These are phyloP conservation scores for Pleurotus cornucopiae DNA, from an alignment of 768 basidiomycete species.

Conservation along the genomic window DNA sequence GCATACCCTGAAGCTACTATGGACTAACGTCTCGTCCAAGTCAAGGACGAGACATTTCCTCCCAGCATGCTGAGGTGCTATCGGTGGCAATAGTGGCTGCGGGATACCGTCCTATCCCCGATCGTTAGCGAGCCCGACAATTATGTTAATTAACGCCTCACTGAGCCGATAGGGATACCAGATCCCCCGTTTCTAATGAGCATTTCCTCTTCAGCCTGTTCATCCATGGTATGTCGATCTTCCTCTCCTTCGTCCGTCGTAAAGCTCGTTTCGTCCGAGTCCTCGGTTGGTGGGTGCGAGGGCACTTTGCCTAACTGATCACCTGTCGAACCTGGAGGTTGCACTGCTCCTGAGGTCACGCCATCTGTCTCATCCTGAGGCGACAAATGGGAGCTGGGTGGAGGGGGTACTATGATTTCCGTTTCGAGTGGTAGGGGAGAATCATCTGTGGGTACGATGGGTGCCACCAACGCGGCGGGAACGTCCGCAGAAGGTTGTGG, in stretches of 20 bases:
- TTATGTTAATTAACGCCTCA: slow-evolving; percentile 32
- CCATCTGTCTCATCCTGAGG: slow-evolving; percentile 80
- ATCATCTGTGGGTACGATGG: not conserved
- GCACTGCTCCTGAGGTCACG: slow-evolving; percentile 84
- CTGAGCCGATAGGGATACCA: slow-evolving; percentile 91
- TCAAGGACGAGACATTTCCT: slow-evolving; percentile 84
- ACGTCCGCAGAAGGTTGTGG: not conserved
- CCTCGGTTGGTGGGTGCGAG: slow-evolving; percentile 27
- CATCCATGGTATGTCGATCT: slow-evolving; percentile 44
- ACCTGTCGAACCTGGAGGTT: slow-evolving; percentile 84
- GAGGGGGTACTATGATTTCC: slow-evolving; percentile 9
- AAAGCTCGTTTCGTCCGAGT: slow-evolving; percentile 63
- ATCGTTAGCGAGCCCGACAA: slow-evolving; percentile 8
- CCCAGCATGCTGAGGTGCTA: slow-evolving; percentile 60
- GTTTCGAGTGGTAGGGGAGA: not conserved
- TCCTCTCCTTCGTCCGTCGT: slow-evolving; percentile 68
- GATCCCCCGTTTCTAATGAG: slow-evolving; percentile 89
- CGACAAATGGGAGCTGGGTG: slow-evolving; percentile 23
- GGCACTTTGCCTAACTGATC: slow-evolving; percentile 10
- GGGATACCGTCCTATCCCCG: slow-evolving; percentile 62
- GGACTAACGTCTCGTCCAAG: slow-evolving; percentile 84
- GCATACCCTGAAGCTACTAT: slow-evolving; percentile 81
- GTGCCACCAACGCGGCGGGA: not conserved
- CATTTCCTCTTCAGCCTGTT: slow-evolving; percentile 88
- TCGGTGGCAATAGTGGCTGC: slow-evolving; percentile 65